Percentiles rank a stretch among this genome's conserved stretches.
phyloP scores from a whole-genome alignment of 192 early-diverging fungal species.

The Lobulomyces angularis region DNA sequence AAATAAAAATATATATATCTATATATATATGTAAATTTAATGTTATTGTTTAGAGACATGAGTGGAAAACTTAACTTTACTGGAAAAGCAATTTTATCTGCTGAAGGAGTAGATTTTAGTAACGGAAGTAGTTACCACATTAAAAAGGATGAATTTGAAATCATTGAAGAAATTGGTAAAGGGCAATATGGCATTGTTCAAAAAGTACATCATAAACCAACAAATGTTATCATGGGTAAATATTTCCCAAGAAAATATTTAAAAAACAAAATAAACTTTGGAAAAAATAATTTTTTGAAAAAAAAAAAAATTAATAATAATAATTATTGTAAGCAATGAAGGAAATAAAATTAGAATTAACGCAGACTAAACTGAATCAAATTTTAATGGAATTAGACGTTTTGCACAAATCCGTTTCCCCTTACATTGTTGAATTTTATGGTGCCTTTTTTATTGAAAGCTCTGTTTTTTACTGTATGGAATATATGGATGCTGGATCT shows the following conservation, averaged over 20 bases:
- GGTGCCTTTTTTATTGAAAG: slow-evolving; percentile 91
- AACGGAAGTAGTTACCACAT: slow-evolving; percentile 79
- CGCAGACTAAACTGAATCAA: slow-evolving; percentile 75
- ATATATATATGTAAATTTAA: no score
- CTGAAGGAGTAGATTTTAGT: slow-evolving; percentile 82
- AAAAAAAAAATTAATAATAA: no score
- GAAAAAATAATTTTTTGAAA: no score
- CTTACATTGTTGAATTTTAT: slow-evolving; percentile 95
- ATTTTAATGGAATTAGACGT: slow-evolving; percentile 95
- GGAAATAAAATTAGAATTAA: slow-evolving; percentile 88
- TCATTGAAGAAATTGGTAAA: slow-evolving; percentile 69
- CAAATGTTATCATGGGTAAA: slow-evolving; percentile 70
- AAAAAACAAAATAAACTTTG: no score
- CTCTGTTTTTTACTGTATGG: slow-evolving; percentile 95
- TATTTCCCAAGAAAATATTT: no score
- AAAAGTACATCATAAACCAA: slow-evolving; percentile 75
- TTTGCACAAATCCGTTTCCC: slow-evolving; percentile 71
- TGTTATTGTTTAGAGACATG: slow-evolving; percentile 44
- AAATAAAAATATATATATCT: no score
- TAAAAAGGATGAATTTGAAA: slow-evolving; percentile 69
- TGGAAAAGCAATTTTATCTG: slow-evolving; percentile 82
- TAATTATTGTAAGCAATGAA: slow-evolving; percentile 42
- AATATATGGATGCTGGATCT: slow-evolving; percentile 96
- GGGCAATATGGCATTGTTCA: slow-evolving; percentile 92
- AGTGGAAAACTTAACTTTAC: slow-evolving; percentile 80